A percentile compares a stretch with the other conserved stretches of the same genome.
Conservation (phyloP, 257 asterid genomes). For the Nicotiana undulata region DNA sequence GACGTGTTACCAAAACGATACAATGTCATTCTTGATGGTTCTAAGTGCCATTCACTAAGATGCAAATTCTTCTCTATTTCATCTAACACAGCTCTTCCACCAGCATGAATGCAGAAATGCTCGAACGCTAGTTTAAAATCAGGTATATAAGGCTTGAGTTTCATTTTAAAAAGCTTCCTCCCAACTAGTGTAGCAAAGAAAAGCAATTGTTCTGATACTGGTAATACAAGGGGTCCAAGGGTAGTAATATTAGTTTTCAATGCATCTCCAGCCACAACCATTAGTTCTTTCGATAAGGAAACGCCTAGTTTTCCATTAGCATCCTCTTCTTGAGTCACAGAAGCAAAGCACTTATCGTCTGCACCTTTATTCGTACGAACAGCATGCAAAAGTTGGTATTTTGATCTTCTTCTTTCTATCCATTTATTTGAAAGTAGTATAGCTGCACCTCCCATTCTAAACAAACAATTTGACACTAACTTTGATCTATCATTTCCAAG, state of each 20-base stretch:
- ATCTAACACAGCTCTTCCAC: conserved; percentile 40
- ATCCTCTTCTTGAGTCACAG: conserved; percentile 33
- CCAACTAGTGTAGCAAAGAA: conserved; percentile 30
- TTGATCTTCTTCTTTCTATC: conserved; percentile 28
- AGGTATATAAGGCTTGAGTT: conserved; percentile 33
- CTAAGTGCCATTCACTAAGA: conserved; percentile 31
- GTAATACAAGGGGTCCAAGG: conserved; percentile 34
- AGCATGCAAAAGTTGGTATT: conserved; percentile 21
- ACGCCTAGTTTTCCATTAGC: conserved; percentile 24
- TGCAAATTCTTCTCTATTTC: conserved; percentile 36
- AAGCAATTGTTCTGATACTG: conserved; percentile 31
- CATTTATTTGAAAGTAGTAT: conserved; percentile 27
- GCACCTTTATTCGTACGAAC: conserved; percentile 36
- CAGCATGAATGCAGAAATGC: conserved; percentile 44
- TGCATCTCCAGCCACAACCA: conserved; percentile 46
- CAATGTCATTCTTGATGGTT: conserved; percentile 39
- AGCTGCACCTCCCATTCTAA: conserved; percentile 40
- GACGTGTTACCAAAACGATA: conserved; percentile 40
- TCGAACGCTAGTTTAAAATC: conserved; percentile 35
- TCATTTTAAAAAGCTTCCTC: conserved; percentile 28
- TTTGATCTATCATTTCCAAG: conserved; percentile 36
- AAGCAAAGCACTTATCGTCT: conserved; percentile 31
- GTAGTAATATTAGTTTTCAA: conserved; percentile 34
- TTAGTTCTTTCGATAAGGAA: conserved; percentile 33
- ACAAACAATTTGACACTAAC: conserved; percentile 35